These are phyloP conservation scores for Trametes coccinea DNA, from an alignment of 768 basidiomycete species.

Conservation along the genomic window DNA sequence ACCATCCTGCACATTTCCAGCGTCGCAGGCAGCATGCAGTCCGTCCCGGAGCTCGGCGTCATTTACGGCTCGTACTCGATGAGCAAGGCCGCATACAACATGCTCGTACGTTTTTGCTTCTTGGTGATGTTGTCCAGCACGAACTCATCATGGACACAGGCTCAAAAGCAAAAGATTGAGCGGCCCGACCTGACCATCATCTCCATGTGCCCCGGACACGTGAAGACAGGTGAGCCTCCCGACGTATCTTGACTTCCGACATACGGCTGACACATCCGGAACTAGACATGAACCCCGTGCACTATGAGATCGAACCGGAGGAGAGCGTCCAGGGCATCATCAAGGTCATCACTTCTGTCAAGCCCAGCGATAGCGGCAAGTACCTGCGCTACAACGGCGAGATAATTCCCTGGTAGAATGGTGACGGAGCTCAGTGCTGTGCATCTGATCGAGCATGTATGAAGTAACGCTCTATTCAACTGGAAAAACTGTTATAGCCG, in stretches of 20 bases:
- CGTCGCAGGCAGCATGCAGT: conserved; percentile 34
- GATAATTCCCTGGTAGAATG: conserved; percentile 1
- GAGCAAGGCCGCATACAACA: conserved; percentile 40
- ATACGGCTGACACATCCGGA: too few relatives aligned
- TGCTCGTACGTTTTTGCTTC: conserved; percentile 33
- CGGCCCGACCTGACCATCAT: conserved; percentile 35
- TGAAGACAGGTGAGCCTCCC: conserved; percentile 25
- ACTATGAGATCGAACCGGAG: conserved; percentile 2
- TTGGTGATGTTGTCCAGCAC: too few relatives aligned
- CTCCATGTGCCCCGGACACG: conserved; percentile 22
- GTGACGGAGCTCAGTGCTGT: too few relatives aligned
- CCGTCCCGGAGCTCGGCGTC: conserved; percentile 27
- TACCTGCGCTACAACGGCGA: conserved; percentile 19
- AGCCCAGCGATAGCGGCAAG: conserved; percentile 6
- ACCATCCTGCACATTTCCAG: conserved; percentile 38
- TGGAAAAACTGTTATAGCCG: too few relatives aligned
- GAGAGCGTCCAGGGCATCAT: conserved; percentile 13
- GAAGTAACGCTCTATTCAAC: too few relatives aligned
- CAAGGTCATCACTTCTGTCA: conserved; percentile 5
- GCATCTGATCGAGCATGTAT: too few relatives aligned
- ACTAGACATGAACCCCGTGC: conserved; percentile 13
- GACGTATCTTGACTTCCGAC: neutral
- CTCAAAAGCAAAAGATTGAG: conserved; percentile 26
- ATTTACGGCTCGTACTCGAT: conserved; percentile 34
- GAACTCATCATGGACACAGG: neutral